phyloP scores from a whole-genome alignment of 73 alveolate genomes.

The Blepharisma stoltei region DNA sequence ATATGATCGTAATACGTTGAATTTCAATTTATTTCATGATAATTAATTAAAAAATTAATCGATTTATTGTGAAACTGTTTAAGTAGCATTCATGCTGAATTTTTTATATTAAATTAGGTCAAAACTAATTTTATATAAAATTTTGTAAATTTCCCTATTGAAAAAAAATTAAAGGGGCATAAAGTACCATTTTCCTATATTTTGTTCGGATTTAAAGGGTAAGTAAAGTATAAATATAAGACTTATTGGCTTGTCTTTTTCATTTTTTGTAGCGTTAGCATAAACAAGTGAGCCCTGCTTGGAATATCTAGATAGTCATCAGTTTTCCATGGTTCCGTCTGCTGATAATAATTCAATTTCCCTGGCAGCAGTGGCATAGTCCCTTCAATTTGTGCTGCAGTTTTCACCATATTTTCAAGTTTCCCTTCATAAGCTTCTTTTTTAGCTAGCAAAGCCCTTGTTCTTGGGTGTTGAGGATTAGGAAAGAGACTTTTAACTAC shows the following conservation, averaged over 20 bases:
- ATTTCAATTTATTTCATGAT: too few species aligned
- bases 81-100: too few species aligned
- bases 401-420: constrained; percentile 19
- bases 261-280: not conserved
- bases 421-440: constrained; percentile 18
- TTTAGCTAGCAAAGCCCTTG: constrained; percentile 11
- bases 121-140: too few species aligned
- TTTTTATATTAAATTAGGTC: too few species aligned
- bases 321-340: constrained; percentile 24
- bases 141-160: too few species aligned
- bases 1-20: too few species aligned
- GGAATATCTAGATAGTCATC: constrained; percentile 22
- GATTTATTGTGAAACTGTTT: too few species aligned
- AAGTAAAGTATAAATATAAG: not conserved
- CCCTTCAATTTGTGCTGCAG: constrained; percentile 28
- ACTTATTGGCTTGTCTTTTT: not conserved
- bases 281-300: constrained; percentile 27
- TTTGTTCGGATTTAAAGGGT: too few species aligned
- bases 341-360: constrained; percentile 20
- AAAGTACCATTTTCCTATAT: too few species aligned
- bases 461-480: constrained; percentile 27
- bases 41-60: too few species aligned
- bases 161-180: too few species aligned
- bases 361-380: constrained; percentile 22
- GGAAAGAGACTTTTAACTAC: constrained; percentile 8